Percentiles rank a stretch among this genome's conserved stretches.
Evolutionary conservation across 345 rosid species (phyloP).

Genomic region (Salix suchowensis): DNA sequence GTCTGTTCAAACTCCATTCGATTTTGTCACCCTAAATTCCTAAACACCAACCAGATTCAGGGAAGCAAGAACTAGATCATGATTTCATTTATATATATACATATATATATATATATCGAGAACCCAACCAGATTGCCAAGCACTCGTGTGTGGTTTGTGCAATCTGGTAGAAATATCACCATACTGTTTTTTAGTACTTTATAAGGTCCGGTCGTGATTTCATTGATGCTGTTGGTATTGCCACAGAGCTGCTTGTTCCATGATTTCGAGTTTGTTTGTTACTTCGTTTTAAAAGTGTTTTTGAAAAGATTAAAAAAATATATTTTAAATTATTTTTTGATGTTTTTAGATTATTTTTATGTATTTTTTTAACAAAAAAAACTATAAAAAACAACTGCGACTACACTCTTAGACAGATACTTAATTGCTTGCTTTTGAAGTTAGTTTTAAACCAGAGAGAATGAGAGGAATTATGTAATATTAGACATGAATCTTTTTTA

Average conservation of each 20-base stretch:
- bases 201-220: not conserved
- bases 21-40: not conserved
- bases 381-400: too few relatives aligned
- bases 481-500: not conserved
- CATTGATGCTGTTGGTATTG: not conserved
- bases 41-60: not conserved
- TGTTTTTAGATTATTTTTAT: too few relatives aligned
- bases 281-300: too few relatives aligned
- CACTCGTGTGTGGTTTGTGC: not conserved
- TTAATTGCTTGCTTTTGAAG: not conserved
- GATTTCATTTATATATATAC: too few relatives aligned
- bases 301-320: too few relatives aligned
- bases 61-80: not conserved
- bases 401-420: too few relatives aligned
- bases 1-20: constrained; percentile 1
- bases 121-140: not conserved
- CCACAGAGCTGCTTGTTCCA: not conserved
- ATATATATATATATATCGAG: not conserved
- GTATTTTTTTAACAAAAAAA: too few relatives aligned
- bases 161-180: not conserved
- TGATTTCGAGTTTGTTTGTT: too few relatives aligned
- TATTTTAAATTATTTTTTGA: too few relatives aligned
- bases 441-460: not conserved
- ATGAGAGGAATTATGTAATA: not conserved
- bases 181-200: too few relatives aligned